A percentile compares a stretch with the other conserved stretches of the same genome.
Evolutionary conservation across 2,329 filamentous ascomycete genomes (phyloP).

Genomic region (Phoma sp.): DNA sequence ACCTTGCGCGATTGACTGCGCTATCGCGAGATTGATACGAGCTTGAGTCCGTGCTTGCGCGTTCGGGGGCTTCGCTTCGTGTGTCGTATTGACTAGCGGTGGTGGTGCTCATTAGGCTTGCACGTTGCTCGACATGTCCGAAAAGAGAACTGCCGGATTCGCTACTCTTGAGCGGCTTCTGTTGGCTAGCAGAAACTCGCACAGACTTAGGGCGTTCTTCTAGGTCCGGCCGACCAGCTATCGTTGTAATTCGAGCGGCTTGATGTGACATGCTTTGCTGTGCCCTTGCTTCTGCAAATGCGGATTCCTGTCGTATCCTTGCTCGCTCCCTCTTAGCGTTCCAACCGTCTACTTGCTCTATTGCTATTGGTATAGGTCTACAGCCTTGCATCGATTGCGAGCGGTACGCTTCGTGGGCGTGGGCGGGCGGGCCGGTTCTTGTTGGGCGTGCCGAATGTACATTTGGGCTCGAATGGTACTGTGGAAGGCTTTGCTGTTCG

Average conservation of each 20-base stretch:
- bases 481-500: slow-evolving; percentile 29
- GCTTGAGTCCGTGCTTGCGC: slow-evolving; percentile 20
- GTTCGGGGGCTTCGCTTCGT: slow-evolving; percentile 12
- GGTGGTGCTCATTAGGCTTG: slow-evolving; percentile 10
- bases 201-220: slow-evolving; percentile 16
- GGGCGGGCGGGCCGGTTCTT: slow-evolving; percentile 7
- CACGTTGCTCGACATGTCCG: slow-evolving; percentile 5
- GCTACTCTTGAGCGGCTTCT: slow-evolving; percentile 24
- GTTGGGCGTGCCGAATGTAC: slow-evolving; percentile 1
- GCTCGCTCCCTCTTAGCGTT: slow-evolving; percentile 28
- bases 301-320: slow-evolving; percentile 24
- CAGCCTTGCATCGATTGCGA: neutral
- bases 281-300: slow-evolving; percentile 17
- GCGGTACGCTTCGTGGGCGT: slow-evolving; percentile 6
- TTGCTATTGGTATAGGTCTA: neutral
- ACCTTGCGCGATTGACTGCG: slow-evolving; percentile 18
- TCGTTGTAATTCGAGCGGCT: slow-evolving; percentile 11
- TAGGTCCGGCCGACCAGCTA: slow-evolving; percentile 7
- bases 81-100: slow-evolving; percentile 4
- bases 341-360: slow-evolving; percentile 21
- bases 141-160: slow-evolving; percentile 13
- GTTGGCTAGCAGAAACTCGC: slow-evolving; percentile 20
- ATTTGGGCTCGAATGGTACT: slow-evolving; percentile 9
- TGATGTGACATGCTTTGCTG: slow-evolving; percentile 18
- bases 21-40: slow-evolving; percentile 21